A percentile compares a stretch with the other conserved stretches of the same genome.
These are phyloP conservation scores for Boletus barrowsii DNA, from an alignment of 768 basidiomycete species.

Conservation along the genomic window DNA sequence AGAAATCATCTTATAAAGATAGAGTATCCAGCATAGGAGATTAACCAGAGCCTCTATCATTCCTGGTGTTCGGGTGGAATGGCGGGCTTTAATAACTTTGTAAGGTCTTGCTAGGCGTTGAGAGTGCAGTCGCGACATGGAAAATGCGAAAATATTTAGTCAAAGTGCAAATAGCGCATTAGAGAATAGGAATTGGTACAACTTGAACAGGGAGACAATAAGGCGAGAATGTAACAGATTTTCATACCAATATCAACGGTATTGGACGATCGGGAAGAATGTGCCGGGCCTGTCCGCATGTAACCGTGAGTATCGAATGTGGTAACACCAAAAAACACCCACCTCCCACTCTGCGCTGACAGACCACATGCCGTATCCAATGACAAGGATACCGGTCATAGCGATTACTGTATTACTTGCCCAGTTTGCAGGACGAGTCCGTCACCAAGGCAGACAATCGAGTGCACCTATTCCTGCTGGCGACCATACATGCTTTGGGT, in stretches of 20 bases:
- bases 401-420: conserved; percentile 76
- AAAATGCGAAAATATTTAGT: background rate
- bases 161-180: background rate
- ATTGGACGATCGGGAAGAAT: conserved; percentile 64
- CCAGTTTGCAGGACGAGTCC: conserved; percentile 83
- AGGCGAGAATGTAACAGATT: background rate
- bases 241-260: conserved; percentile 73
- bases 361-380: conserved; percentile 66
- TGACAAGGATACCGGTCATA: conserved; percentile 61
- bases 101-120: background rate
- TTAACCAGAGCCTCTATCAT: no score
- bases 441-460: background rate
- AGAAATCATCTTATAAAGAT: no score
- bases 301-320: conserved; percentile 3
- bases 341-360: conserved; percentile 82
- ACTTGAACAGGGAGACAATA: background rate
- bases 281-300: conserved; percentile 46
- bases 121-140: background rate
- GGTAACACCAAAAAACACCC: background rate
- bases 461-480: conserved; percentile 45
- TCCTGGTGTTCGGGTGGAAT: no score
- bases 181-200: background rate
- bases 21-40: no score
- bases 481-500: conserved; percentile 93
- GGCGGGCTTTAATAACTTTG: no score